Evolutionary conservation across 192 early-diverging fungal genomes (phyloP), one percentile per base, ranked within the genome.

Genomic region (Dimargaris cristalligena): DNA sequence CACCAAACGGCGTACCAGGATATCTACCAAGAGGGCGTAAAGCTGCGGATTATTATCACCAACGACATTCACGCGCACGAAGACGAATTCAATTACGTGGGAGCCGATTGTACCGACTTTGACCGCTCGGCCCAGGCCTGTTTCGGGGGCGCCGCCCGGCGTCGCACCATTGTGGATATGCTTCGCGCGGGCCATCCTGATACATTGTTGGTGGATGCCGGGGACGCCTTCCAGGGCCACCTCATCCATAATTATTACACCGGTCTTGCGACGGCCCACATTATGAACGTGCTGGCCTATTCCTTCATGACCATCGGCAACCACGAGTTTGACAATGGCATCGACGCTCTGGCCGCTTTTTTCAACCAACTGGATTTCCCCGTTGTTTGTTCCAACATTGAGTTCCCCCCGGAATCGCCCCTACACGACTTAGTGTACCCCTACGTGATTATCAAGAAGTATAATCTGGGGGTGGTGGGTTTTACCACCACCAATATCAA

Each of bases 291-390:
- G 34, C 69, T 84, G 16, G 71, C 62, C 25, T 79, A 81, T 63
- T 75, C 85, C 52, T 73, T 77, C 14, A 62, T 78, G 56, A 59
- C 73, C n/a, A 61, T 81, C 47, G 79, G 81, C 48, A 83, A 85
- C 63, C 88, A 90, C 63, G 84, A 90, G 68, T 87, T 84, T 55
- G 88, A 90, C 67, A 65, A 71, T 13, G 84, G 84, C 3, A 71
- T 75, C 2, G 66, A 74, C 4, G 59, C 74, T 51, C 52, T 81
- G 23, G 74, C 63, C 30, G 61, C 44, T 1, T 80, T 78, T 62
- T 64, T 78, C 60, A 69, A 67, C 18, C 64, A 70, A 49, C 70
- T 87, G 11, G 73, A 71, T 6, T 76, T 81, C 58, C 82, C 84
- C 20, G 68, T 80, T 13, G 67, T 88, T 0, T 78, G 75, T n/a